A percentile compares a stretch with the other conserved stretches of the same genome.
Evolutionary conservation across 169 alveolate species (phyloP).

Genomic region (Plasmodium ovale): DNA sequence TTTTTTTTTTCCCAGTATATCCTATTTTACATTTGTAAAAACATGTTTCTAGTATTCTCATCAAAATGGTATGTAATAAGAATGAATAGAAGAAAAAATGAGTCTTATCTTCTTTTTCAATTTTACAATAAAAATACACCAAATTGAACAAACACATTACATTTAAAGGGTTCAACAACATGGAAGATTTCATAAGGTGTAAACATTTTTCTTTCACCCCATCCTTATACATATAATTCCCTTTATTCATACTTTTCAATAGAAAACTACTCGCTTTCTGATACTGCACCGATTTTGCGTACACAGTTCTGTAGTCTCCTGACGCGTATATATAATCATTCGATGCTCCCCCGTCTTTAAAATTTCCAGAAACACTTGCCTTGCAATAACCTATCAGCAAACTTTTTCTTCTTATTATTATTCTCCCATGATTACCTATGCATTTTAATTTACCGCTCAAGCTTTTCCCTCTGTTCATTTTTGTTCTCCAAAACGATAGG

Average conservation of each 20-base stretch:
- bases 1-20: not conserved
- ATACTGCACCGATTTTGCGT: conserved; percentile 16
- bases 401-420: not conserved
- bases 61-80: conserved; percentile 28
- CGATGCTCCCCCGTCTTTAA: not conserved
- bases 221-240: not conserved
- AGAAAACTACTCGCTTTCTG: conserved; percentile 34
- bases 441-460: not conserved
- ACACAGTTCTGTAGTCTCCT: conserved; percentile 12
- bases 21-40: conserved; percentile 12
- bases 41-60: not conserved
- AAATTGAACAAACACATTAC: conserved; percentile 36
- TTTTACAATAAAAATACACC: conserved; percentile 26
- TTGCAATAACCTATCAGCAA: conserved; percentile 14
- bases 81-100: conserved; percentile 8
- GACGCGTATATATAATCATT: not conserved
- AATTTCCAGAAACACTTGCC: not conserved
- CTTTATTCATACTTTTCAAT: conserved; percentile 6
- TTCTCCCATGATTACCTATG: conserved; percentile 15
- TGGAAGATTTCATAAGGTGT: conserved; percentile 17
- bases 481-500: too few relatives aligned
- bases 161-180: conserved; percentile 33
- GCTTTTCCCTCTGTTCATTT: not conserved
- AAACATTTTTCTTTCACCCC: conserved; percentile 4
- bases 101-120: not conserved